Conservation (phyloP, 805 yeast genomes). For the Candida sanyiensis region DNA sequence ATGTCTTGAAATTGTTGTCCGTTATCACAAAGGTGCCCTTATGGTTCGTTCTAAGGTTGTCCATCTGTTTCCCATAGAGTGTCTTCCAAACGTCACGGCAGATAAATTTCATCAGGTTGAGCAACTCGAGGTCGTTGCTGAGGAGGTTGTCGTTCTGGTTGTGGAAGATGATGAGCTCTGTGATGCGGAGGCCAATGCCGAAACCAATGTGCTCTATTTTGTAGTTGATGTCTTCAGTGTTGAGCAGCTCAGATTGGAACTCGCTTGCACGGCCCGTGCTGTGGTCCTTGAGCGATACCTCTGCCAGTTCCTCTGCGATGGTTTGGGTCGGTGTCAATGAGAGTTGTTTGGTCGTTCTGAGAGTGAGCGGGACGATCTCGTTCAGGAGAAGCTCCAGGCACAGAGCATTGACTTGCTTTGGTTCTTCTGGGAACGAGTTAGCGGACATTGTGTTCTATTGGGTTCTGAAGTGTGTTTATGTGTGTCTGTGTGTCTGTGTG, state of each 20-base stretch:
- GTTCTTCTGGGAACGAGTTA: too few species aligned
- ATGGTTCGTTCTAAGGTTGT: conserved; percentile 88
- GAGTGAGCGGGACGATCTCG: conserved; percentile 71
- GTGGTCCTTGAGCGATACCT: conserved; percentile 16
- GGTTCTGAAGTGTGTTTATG: too few species aligned
- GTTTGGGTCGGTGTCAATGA: background rate
- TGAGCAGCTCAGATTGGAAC: conserved; percentile 31
- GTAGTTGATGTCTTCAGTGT: conserved; percentile 46
- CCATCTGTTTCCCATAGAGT: conserved; percentile 81
- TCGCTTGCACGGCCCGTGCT: conserved; percentile 39
- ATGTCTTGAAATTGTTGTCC: conserved; percentile 56
- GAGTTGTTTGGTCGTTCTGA: conserved; percentile 49
- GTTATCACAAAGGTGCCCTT: conserved; percentile 76
- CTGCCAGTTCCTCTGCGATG: conserved; percentile 8
- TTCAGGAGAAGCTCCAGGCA: conserved; percentile 62
- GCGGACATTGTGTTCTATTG: too few species aligned
- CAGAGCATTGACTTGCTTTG: conserved; percentile 40
- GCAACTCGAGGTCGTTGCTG: conserved; percentile 47
- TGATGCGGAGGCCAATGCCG: conserved; percentile 55
- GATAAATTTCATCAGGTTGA: conserved; percentile 85
- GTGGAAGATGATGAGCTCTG: conserved; percentile 41
- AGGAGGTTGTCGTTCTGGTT: conserved; percentile 40
- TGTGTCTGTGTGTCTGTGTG: too few species aligned
- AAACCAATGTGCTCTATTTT: conserved; percentile 70
- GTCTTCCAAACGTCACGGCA: conserved; percentile 89